phyloP scores from a whole-genome alignment of 768 basidiomycete genomes.

The Xerocomellus amylosporus region DNA sequence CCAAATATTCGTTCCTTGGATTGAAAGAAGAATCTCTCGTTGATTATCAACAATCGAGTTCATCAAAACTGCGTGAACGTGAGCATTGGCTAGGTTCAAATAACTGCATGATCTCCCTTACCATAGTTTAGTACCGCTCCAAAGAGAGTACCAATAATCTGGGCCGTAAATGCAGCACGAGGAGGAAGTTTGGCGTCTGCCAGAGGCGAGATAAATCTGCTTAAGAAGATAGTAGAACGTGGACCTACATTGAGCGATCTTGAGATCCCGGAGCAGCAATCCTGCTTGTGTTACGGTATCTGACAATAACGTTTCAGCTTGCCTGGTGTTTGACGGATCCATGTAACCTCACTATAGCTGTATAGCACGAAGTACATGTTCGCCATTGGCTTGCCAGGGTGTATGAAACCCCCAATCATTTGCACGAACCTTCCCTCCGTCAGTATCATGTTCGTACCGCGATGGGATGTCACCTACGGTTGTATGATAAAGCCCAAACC shows the following conservation, averaged over 20 bases:
- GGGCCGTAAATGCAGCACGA: slow-evolving; percentile 61
- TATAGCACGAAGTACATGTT: slow-evolving; percentile 45
- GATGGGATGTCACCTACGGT: slow-evolving; percentile 18
- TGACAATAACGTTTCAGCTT: slow-evolving; percentile 33
- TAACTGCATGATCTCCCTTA: slow-evolving; percentile 45
- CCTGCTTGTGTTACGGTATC: slow-evolving; percentile 51
- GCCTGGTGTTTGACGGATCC: slow-evolving; percentile 38
- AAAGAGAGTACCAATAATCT: slow-evolving; percentile 38
- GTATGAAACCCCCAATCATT: slow-evolving; percentile 38
- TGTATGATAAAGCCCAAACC: slow-evolving; percentile 28
- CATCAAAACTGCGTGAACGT: slow-evolving; percentile 40
- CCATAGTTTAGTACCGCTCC: slow-evolving; percentile 41
- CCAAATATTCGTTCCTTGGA: slow-evolving; percentile 48
- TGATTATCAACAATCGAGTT: slow-evolving; percentile 54
- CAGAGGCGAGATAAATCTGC: slow-evolving; percentile 37
- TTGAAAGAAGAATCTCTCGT: slow-evolving; percentile 49
- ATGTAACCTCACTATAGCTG: slow-evolving; percentile 40
- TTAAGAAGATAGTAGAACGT: slow-evolving; percentile 20
- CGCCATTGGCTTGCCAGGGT: slow-evolving; percentile 41
- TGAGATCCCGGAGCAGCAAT: slow-evolving; percentile 55
- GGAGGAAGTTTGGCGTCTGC: slow-evolving; percentile 59
- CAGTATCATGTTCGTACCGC: background rate
- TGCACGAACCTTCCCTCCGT: slow-evolving; percentile 30
- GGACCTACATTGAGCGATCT: slow-evolving; percentile 35
- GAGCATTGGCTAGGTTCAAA: slow-evolving; percentile 46